Conservation (phyloP, 2,329 filamentous ascomycete species). For the Fusarium sarcochroum region DNA sequence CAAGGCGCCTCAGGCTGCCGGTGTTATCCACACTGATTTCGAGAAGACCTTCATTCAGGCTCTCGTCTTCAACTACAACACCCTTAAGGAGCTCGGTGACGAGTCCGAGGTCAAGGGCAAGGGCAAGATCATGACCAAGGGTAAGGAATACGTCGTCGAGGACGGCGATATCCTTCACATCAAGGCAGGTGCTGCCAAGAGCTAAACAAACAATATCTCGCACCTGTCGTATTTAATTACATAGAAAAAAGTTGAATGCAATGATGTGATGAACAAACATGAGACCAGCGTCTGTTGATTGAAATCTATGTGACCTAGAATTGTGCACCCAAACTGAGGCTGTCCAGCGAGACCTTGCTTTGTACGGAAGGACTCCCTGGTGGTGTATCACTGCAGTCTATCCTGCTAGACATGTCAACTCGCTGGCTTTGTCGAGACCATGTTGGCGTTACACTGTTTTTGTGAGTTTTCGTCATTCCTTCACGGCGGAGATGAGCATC, state of each 20-base stretch:
- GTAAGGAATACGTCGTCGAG: constrained; percentile 94
- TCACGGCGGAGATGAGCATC: no score
- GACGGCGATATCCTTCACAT: constrained; percentile 88
- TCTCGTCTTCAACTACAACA: constrained; percentile 90
- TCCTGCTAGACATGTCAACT: no score
- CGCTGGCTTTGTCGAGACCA: no score
- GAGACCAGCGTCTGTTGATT: background rate
- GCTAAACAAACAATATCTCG: constrained; percentile 56
- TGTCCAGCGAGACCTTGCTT: background rate
- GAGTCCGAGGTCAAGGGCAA: constrained; percentile 91
- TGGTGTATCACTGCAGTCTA: no score
- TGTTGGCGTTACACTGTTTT: no score
- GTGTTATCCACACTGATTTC: constrained; percentile 98
- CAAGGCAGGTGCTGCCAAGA: constrained; percentile 89
- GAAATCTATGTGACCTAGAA: background rate
- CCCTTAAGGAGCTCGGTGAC: constrained; percentile 88
- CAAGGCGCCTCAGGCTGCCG: constrained; percentile 97
- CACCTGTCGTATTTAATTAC: constrained; percentile 15
- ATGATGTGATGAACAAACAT: constrained; percentile 38
- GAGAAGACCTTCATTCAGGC: constrained; percentile 99
- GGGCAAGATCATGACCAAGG: constrained; percentile 98
- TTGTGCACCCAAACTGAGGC: background rate
- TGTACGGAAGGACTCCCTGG: no score
- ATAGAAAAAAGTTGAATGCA: constrained; percentile 46
- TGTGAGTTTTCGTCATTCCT: no score